Evolutionary conservation across 306 rosid species (phyloP).

Genomic region (Astragalus glycyphyllos): DNA sequence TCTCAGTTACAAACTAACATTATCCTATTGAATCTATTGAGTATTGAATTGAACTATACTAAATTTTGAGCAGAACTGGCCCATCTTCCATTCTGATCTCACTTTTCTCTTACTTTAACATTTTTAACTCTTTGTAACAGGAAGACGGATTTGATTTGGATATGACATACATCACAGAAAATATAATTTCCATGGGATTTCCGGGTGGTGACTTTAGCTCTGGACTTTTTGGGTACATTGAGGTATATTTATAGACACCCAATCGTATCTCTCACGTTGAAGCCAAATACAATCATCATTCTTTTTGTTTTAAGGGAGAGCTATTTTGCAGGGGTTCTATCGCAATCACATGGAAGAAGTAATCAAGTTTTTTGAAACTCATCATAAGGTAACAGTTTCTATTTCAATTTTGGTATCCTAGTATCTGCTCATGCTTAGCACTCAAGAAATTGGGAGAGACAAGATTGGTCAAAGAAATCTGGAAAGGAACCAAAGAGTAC

Average conservation of each 20-base stretch:
- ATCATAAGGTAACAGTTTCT: slow-evolving; percentile 71
- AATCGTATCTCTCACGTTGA: slow-evolving; percentile 40
- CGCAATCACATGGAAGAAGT: slow-evolving; percentile 99
- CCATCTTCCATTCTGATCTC: slow-evolving; percentile 12
- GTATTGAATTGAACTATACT: slow-evolving; percentile 23
- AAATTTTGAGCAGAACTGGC: slow-evolving; percentile 29
- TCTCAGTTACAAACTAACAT: slow-evolving; percentile 28
- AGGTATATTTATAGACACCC: slow-evolving; percentile 55
- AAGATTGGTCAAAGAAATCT: slow-evolving; percentile 25
- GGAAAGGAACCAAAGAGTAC: slow-evolving; percentile 3
- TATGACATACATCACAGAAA: slow-evolving; percentile 88
- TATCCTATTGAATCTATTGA: slow-evolving; percentile 26
- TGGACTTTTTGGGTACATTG: slow-evolving; percentile 85
- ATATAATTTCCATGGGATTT: slow-evolving; percentile 93
- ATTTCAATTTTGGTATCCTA: slow-evolving; percentile 26
- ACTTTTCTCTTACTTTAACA: slow-evolving; percentile 21
- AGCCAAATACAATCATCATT: slow-evolving; percentile 33
- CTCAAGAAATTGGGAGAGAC: background rate
- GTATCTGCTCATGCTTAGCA: slow-evolving; percentile 4
- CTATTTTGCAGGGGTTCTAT: slow-evolving; percentile 82
- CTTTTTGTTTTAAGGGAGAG: slow-evolving; percentile 44
- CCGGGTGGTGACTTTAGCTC: slow-evolving; percentile 94
- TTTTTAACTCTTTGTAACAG: slow-evolving; percentile 50
- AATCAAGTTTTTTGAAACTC: slow-evolving; percentile 79
- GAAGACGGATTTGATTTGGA: slow-evolving; percentile 93